Evolutionary conservation across 1,284 basidiomycete species (phyloP), one percentile per base, ranked within the genome.

Genomic region (Ceratobasidium sp.): DNA sequence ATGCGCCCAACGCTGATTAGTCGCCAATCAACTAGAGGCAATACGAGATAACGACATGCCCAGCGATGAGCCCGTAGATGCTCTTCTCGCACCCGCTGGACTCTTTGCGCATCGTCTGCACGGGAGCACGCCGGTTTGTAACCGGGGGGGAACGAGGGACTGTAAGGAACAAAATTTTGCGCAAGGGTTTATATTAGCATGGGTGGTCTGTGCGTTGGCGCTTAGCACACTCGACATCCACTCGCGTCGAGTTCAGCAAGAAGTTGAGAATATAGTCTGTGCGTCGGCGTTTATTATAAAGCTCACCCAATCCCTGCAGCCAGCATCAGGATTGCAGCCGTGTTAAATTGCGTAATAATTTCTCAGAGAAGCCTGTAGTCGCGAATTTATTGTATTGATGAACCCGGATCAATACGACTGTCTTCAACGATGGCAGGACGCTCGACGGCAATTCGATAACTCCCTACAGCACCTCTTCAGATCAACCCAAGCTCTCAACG

Each of bases 1-100:
- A 65, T 65, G 60, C 60, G 43, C 60, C 60, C 60, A 65, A 65
- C 60, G 60, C 60, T 65, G 60, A 65, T 65, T 65, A 65, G 60
- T 65, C 60, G 60, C 49, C 60, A 53, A 65, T 65, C 60, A 47
- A 52, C 29, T 65, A 53, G 60, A 65, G 45, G 49, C 47, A 50
- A 47, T 45, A 62, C 43, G 29, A 53, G 60, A 65, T 47, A 65
- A 53, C 60, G 60, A 65, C 60, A 65, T 65, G 60, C 60, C 60
- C 60, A 65, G 60, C 60, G 49, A 40, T 27, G 60, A 65, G 60
- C 25, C 43, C 12, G 32, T 1, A 25, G 57, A 5, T 47, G 12
- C 6, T 65, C 35, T 53, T 22, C 60, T 65, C 60, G 60, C 34
- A 53, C 32, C 60, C 35, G 22, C 17, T 8, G 35, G 10, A 17